Conservation (phyloP, 139 green algal species). For the Astrephomene gubernaculifera region DNA sequence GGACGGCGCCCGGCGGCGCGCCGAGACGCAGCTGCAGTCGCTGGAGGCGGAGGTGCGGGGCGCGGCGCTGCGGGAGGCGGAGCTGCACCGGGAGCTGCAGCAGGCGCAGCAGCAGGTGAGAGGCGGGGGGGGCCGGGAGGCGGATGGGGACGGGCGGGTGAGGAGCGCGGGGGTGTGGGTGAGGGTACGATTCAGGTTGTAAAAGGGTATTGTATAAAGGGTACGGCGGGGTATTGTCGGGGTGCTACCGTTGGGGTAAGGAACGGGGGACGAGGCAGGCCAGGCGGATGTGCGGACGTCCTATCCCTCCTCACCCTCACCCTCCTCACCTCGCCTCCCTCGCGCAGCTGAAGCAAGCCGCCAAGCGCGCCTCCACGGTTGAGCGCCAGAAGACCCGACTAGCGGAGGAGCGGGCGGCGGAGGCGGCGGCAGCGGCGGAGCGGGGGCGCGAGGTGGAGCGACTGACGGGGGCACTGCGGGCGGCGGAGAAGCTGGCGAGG, state of each 20-base stretch:
- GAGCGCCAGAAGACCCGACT: conserved; percentile 29
- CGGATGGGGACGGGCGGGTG: too few species aligned
- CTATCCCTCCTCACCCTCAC: not conserved
- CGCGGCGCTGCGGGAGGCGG: conserved; percentile 33
- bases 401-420: conserved; percentile 15
- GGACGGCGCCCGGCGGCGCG: conserved; percentile 3
- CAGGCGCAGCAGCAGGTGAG: conserved; percentile 25
- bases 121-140: not conserved
- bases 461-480: conserved; percentile 22
- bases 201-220: too few species aligned
- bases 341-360: conserved; percentile 12
- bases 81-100: conserved; percentile 36
- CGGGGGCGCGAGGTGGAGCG: conserved; percentile 17
- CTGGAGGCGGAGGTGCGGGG: conserved; percentile 36
- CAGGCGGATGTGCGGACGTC: not conserved
- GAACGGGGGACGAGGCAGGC: not conserved
- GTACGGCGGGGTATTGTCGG: too few species aligned
- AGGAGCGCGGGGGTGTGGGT: too few species aligned
- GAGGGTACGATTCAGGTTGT: too few species aligned
- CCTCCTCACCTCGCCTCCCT: not conserved
- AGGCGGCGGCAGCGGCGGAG: not conserved
- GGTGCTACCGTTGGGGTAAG: too few species aligned
- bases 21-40: conserved; percentile 9
- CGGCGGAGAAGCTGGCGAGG: conserved; percentile 32
- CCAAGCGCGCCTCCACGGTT: conserved; percentile 17